phyloP scores from a whole-genome alignment of 768 basidiomycete genomes.

The Russula olivacea region DNA sequence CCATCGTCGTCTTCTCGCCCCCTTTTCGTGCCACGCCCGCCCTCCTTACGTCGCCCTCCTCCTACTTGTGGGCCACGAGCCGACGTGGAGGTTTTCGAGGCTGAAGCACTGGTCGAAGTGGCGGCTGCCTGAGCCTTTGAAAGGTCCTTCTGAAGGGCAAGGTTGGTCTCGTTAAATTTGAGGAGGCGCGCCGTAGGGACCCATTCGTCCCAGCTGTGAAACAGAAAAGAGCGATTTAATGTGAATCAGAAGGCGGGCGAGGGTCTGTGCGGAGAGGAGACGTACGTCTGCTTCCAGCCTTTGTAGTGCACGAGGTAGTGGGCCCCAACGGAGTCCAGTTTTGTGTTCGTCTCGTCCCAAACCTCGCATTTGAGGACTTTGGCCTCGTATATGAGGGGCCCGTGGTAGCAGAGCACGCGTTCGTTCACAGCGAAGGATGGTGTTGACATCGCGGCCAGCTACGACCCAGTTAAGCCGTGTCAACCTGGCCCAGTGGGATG shows the following conservation, averaged over 20 bases:
- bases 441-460: slow-evolving; percentile 14
- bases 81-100: slow-evolving; percentile 29
- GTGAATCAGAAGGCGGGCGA: neutral
- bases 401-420: slow-evolving; percentile 89
- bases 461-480: neutral
- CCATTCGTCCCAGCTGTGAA: slow-evolving; percentile 92
- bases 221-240: too few species aligned
- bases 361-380: slow-evolving; percentile 70
- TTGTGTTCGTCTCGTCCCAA: slow-evolving; percentile 58
- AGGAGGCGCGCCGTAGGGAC: slow-evolving; percentile 75
- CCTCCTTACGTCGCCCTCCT: slow-evolving; percentile 47
- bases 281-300: slow-evolving; percentile 97
- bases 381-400: slow-evolving; percentile 92
- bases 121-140: slow-evolving; percentile 41
- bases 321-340: slow-evolving; percentile 56
- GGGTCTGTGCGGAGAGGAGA: slow-evolving; percentile 14
- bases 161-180: slow-evolving; percentile 77
- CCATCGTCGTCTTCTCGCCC: slow-evolving; percentile 79
- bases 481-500: neutral
- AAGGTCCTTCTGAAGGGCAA: slow-evolving; percentile 70
- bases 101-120: slow-evolving; percentile 33
- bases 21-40: slow-evolving; percentile 59
- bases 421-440: slow-evolving; percentile 37
- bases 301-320: slow-evolving; percentile 98
- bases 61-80: slow-evolving; percentile 26